Conservation (phyloP, 805 yeast genomes). For the Schwanniomyces occidentalis region DNA sequence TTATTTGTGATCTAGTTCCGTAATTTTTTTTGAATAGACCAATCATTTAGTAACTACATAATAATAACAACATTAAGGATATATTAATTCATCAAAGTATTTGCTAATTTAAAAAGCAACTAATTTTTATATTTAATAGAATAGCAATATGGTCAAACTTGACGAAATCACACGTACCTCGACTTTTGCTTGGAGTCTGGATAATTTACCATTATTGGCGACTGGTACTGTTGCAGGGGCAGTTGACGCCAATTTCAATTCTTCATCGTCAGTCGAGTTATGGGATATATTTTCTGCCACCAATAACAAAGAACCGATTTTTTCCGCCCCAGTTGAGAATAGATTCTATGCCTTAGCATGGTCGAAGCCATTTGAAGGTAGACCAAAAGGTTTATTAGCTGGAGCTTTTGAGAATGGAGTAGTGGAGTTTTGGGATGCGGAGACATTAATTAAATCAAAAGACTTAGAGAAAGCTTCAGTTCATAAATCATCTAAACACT, state of each 20-base stretch:
- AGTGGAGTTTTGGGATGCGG: constrained; percentile 77
- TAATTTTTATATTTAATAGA: background rate
- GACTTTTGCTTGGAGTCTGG: constrained; percentile 95
- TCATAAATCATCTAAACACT: constrained; percentile 56
- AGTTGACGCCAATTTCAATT: constrained; percentile 82
- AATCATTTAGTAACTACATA: constrained; percentile 1
- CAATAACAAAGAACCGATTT: constrained; percentile 29
- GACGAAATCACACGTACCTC: constrained; percentile 84
- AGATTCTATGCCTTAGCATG: constrained; percentile 79
- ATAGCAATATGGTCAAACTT: constrained; percentile 65
- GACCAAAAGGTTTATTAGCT: constrained; percentile 63
- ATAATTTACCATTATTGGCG: constrained; percentile 70
- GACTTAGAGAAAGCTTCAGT: constrained; percentile 45
- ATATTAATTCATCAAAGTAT: too few species aligned
- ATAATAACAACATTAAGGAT: background rate
- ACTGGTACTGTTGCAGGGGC: constrained; percentile 97
- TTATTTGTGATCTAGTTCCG: too few species aligned
- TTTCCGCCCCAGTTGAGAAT: constrained; percentile 35
- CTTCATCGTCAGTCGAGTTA: constrained; percentile 74
- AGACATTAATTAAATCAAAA: constrained; percentile 43
- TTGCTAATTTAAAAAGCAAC: background rate
- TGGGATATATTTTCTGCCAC: constrained; percentile 62
- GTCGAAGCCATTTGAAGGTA: constrained; percentile 57
- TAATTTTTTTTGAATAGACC: constrained; percentile 1
- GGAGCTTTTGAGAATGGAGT: constrained; percentile 88